Evolutionary conservation across 371 early-diverging fungal genomes (phyloP).

Genomic region (Nematocida sp.): DNA sequence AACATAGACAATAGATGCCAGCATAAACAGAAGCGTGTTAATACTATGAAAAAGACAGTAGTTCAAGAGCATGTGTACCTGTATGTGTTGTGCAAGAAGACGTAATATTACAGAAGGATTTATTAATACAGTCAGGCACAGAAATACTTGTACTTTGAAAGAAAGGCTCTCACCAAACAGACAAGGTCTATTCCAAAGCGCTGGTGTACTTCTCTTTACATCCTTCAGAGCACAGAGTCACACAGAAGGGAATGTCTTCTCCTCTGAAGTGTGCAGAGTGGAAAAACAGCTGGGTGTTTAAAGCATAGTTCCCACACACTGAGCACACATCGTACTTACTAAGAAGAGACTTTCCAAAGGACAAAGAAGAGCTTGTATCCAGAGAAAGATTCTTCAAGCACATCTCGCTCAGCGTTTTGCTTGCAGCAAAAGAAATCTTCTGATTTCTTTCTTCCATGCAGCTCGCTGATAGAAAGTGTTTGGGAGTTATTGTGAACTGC

Average conservation of each 20-base stretch:
- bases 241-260: not conserved
- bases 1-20: no score
- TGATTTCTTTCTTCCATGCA: constrained; percentile 4
- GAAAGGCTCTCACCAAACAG: no score
- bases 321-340: not conserved
- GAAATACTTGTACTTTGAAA: no score
- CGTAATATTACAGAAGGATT: no score
- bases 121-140: no score
- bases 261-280: constrained; percentile 2
- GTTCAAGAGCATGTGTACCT: no score
- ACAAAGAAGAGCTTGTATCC: not conserved
- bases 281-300: not conserved
- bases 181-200: no score
- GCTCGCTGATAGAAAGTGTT: constrained; percentile 10
- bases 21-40: no score
- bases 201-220: constrained; percentile 29
- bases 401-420: constrained; percentile 13
- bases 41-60: no score
- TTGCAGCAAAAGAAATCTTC: not conserved
- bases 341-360: not conserved
- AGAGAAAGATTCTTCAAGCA: not conserved
- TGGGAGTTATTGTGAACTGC: constrained; percentile 16
- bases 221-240: constrained; percentile 11
- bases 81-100: no score
- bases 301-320: not conserved